Evolutionary conservation across 148 eudicot genomes (phyloP), one percentile per base, ranked within the genome.

Genomic region (Heliamphora exappendiculata): DNA sequence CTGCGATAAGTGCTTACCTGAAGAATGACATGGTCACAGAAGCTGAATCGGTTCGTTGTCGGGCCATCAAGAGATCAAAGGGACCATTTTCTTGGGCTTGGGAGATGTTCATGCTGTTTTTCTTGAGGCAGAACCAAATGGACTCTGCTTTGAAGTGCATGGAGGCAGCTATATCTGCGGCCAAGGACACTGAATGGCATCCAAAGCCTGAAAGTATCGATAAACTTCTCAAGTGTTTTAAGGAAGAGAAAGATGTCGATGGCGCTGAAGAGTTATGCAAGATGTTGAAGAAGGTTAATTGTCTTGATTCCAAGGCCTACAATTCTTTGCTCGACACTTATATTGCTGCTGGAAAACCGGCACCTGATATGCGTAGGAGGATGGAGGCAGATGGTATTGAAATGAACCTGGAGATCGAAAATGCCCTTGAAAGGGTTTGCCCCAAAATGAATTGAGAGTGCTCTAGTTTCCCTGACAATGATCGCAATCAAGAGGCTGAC

Each of bases 181-280:
- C 34, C 17, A 74, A 79, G 55, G 70, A 75, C 36, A 22, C 73
- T 24, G 72, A 79, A 60, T 86, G 91, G 93, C 55, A 71, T 42
- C 88, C 75, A 8, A 22, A 0, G 16, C 22, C 75, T 13, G 79
- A 74, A 5, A 79, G n/a, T 41, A 45, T 89, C 2, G 72, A 47
- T 47, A 19, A 72, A 17, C 78, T 87, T 37, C 50, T 87, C 24
- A 64, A 78, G 58, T 76, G 80, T 71, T 80, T 87, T 24, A 81
- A 79, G 78, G 65, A 75, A 76, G 79, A 85, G 85, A 85, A 76
- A 75, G 89, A 91, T 78, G 86, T 85, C 10, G 79, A 82, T 59
- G 75, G 87, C 24, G 91, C 88, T 34, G 91, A 91, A 76, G 64
- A 75, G 49, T 82, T 93, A n/a, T 81, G 79, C 79, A 57, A 75